Evolutionary conservation across 306 rosid genomes (phyloP).

Genomic region (Castanea mollissima): DNA sequence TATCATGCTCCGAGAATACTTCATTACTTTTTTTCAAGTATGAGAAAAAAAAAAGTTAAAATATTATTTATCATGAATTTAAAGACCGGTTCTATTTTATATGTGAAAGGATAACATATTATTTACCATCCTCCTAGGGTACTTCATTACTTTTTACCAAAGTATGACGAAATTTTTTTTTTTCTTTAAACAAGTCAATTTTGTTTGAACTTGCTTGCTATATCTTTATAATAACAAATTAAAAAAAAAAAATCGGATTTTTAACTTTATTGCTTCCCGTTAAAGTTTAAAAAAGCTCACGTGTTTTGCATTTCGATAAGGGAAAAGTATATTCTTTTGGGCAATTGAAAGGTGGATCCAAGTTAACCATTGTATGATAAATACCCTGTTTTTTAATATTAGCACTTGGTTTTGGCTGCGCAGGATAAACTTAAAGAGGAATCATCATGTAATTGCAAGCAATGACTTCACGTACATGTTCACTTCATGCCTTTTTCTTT

Average conservation of each 20-base stretch:
- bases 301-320: conserved; percentile 13
- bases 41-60: too few species aligned
- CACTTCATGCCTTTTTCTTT: too few species aligned
- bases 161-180: too few species aligned
- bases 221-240: not conserved
- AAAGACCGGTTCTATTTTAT: too few species aligned
- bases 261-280: not conserved
- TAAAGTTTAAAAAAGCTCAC: not conserved
- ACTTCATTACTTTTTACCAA: too few species aligned
- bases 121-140: fast-evolving
- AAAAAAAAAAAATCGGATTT: not conserved
- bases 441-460: not conserved
- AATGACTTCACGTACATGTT: not conserved
- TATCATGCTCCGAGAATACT: fast-evolving
- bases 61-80: too few species aligned
- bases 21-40: too few species aligned
- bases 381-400: not conserved
- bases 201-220: not conserved
- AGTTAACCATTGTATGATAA: too few species aligned
- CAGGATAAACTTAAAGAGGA: not conserved
- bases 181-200: too few species aligned
- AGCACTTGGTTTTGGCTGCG: not conserved
- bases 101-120: fast-evolving
- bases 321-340: not conserved
- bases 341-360: too few species aligned